Conservation (phyloP, 2,329 filamentous ascomycete genomes). For the Laburnicola sp. region DNA sequence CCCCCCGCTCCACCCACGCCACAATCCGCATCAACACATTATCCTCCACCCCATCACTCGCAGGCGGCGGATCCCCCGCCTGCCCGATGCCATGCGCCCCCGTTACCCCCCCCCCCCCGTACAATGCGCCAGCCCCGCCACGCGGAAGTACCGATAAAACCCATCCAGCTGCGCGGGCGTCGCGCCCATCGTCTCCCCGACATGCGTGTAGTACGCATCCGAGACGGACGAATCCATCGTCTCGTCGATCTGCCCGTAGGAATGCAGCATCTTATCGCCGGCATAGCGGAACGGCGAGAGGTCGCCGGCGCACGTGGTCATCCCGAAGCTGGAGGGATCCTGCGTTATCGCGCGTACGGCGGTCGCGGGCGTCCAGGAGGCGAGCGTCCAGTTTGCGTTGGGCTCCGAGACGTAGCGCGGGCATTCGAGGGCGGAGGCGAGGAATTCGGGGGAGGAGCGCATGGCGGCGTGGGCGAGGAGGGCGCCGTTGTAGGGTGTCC, state of each 20-base stretch:
- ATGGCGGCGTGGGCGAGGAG: too few species aligned
- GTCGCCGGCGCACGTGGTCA: slow-evolving; percentile 14
- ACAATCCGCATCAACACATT: slow-evolving; percentile 52
- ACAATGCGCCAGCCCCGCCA: slow-evolving; percentile 21
- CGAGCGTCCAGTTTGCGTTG: too few species aligned
- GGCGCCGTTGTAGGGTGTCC: too few species aligned
- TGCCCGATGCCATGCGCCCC: slow-evolving; percentile 12
- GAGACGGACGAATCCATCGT: slow-evolving; percentile 11
- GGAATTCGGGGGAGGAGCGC: too few species aligned
- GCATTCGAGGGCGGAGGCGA: too few species aligned
- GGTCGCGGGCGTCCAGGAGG: slow-evolving; percentile 5
- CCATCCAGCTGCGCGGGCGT: slow-evolving; percentile 11
- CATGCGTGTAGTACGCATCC: slow-evolving; percentile 13
- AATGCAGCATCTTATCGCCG: slow-evolving; percentile 24
- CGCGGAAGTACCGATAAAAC: slow-evolving; percentile 25
- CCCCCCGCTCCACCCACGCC: slow-evolving; percentile 47
- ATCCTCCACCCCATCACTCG: slow-evolving; percentile 30
- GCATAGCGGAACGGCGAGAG: slow-evolving; percentile 15
- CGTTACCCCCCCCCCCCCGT: slow-evolving; percentile 6
- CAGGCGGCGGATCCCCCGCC: background rate
- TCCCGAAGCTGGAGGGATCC: slow-evolving; percentile 12
- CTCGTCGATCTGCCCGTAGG: slow-evolving; percentile 19
- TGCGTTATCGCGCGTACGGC: slow-evolving; percentile 37
- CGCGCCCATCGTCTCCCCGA: slow-evolving; percentile 11
- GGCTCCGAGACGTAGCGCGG: too few species aligned